phyloP scores from a whole-genome alignment of 2,329 filamentous ascomycete genomes.

The Trichoderma pleuroti region DNA sequence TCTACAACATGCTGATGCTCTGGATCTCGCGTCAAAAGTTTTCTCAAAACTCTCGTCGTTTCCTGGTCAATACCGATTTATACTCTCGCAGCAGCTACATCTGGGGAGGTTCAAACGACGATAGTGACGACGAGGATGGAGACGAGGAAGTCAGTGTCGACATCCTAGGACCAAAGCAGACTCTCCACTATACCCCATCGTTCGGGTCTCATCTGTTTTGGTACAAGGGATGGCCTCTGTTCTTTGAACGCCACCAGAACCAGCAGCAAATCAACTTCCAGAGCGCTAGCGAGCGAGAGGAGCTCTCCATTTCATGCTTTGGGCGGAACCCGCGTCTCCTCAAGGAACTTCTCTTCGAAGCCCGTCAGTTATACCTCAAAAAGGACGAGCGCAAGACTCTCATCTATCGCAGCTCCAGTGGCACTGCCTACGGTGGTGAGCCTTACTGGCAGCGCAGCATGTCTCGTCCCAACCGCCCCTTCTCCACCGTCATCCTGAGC shows the following conservation, averaged over 20 bases:
- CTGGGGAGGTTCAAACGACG: conserved; percentile 46
- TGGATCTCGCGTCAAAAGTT: conserved; percentile 65
- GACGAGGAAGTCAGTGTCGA: conserved; percentile 32
- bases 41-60: conserved; percentile 55
- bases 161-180: conserved; percentile 41
- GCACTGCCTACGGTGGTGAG: conserved; percentile 37
- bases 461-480: conserved; percentile 56
- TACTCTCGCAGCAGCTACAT: conserved; percentile 51
- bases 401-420: conserved; percentile 58
- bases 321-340: conserved; percentile 58
- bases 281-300: conserved; percentile 51
- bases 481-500: conserved; percentile 63
- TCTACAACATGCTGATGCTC: conserved; percentile 68
- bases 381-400: conserved; percentile 60
- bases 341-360: conserved; percentile 60
- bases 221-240: conserved; percentile 56
- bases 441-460: conserved; percentile 60
- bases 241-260: conserved; percentile 53
- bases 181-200: conserved; percentile 61
- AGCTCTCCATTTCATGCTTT: conserved; percentile 59
- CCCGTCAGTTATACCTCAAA: conserved; percentile 51
- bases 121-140: conserved; percentile 36
- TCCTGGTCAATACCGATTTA: conserved; percentile 62
- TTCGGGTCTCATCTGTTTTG: conserved; percentile 67
- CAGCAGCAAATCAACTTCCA: conserved; percentile 40